Conservation (phyloP, 2,329 filamentous ascomycete genomes). For the Furcasterigmium sp. region DNA sequence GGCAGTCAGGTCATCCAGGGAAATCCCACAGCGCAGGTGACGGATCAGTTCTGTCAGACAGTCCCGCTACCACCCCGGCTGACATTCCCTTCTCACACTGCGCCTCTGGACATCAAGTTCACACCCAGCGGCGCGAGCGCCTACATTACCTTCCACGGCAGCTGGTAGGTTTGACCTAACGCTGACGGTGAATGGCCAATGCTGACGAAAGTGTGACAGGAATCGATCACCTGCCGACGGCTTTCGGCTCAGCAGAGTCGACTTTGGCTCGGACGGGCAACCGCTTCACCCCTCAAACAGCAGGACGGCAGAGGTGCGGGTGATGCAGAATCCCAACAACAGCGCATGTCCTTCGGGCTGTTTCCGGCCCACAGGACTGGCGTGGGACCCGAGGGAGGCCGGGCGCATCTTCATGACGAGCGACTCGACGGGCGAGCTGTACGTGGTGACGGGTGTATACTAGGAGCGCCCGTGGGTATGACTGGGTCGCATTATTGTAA, state of each 20-base stretch:
- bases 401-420: slow-evolving; percentile 58
- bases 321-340: slow-evolving; percentile 44
- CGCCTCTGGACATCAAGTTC: slow-evolving; percentile 57
- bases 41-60: slow-evolving; percentile 28
- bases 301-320: slow-evolving; percentile 34
- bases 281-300: slow-evolving; percentile 26
- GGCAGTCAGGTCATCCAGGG: slow-evolving; percentile 29
- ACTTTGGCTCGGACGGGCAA: slow-evolving; percentile 26
- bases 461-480: too few relatives aligned
- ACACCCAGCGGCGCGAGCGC: slow-evolving; percentile 43
- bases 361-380: slow-evolving; percentile 59
- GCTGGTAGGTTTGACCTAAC: slow-evolving; percentile 31
- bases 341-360: slow-evolving; percentile 49
- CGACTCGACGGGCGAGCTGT: slow-evolving; percentile 62
- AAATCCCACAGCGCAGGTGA: slow-evolving; percentile 20
- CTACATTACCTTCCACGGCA: slow-evolving; percentile 58
- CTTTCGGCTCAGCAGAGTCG: slow-evolving; percentile 31
- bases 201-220: slow-evolving; percentile 14
- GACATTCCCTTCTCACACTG: slow-evolving; percentile 53
- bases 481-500: too few relatives aligned
- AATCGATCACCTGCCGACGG: slow-evolving; percentile 26
- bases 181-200: not conserved
- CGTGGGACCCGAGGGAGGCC: slow-evolving; percentile 33
- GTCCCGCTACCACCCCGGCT: slow-evolving; percentile 36
- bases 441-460: slow-evolving; percentile 34